phyloP scores from a whole-genome alignment of 169 alveolate species.

The Cryptosporidium ubiquitum region DNA sequence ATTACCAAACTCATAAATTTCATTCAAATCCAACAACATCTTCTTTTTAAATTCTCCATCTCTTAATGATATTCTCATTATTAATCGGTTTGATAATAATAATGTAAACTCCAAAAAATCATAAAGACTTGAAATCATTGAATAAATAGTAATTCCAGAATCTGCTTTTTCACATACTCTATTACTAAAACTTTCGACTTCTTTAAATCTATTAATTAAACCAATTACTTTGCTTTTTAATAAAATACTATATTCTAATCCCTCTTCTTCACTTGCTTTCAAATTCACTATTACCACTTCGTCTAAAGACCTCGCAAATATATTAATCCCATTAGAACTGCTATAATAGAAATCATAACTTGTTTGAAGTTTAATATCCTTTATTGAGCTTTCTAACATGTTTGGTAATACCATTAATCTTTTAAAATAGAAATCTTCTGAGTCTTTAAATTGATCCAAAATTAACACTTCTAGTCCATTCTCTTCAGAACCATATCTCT shows the following conservation, averaged over 20 bases:
- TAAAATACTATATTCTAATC: neutral
- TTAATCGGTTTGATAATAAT: slow-evolving; percentile 35
- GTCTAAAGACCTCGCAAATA: slow-evolving; percentile 20
- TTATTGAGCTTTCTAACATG: neutral
- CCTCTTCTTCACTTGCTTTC: neutral
- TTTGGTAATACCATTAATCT: neutral
- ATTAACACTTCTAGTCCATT: slow-evolving; percentile 32
- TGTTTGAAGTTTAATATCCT: slow-evolving; percentile 38
- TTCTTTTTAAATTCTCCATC: neutral
- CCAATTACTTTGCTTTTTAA: neutral
- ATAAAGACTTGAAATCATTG: slow-evolving; percentile 27
- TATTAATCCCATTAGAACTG: slow-evolving; percentile 4
- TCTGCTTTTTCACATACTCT: neutral
- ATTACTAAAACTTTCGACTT: neutral
- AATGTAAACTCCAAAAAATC: slow-evolving; percentile 32
- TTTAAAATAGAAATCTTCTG: slow-evolving; percentile 16
- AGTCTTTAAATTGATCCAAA: neutral
- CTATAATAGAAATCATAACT: slow-evolving; percentile 19
- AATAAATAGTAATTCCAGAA: slow-evolving; percentile 8
- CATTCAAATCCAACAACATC: neutral
- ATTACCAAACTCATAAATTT: neutral
- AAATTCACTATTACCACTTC: slow-evolving; percentile 11
- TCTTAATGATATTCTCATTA: neutral
- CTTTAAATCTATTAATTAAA: neutral
- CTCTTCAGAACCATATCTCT: slow-evolving; percentile 28